Base-by-base conservation (phyloP, 139 green algal species). In the Spirogloea muscicola region DNA sequence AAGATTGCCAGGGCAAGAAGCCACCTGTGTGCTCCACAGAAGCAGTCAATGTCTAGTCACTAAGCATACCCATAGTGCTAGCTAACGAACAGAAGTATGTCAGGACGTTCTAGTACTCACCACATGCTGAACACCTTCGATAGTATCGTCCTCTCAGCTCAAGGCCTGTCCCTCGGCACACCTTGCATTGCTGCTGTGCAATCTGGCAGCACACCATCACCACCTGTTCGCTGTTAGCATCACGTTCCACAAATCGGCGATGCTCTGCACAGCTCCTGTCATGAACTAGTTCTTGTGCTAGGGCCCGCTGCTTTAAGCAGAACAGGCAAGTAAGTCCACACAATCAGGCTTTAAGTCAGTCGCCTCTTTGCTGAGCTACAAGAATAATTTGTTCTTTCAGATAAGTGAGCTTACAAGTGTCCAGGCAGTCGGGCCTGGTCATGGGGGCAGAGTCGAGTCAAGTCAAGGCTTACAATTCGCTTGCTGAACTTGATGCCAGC, bases 401-500 rank as follows among this genome's bases (percentile, higher is more conserved):
- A 10, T 21, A 64, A n/a, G n/a, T n/a, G n/a, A n/a, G n/a, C n/a
- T n/a, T n/a, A n/a, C n/a, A n/a, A n/a, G n/a, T n/a, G n/a, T n/a
- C n/a, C n/a, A n/a, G n/a, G n/a, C n/a, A n/a, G n/a, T n/a, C n/a
- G n/a, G n/a, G n/a, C n/a, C n/a, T n/a, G n/a, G n/a, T n/a, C 58
- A 68, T 27, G 33, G 21, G 21, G 21, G 7, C 7, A 31, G 39
- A 43, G 31, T 2, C 3, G 38, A n/a, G n/a, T n/a, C n/a, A n/a
- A n/a, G n/a, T n/a, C n/a, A n/a, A n/a, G 10, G 66, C 65, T 74
- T 44, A 76, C 68, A 76, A 76, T 76, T 10, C 68, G 68, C 44
- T 76, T 76, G 43, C 68, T 70, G 51, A 76, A 76, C 51, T 76
- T 51, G n/a, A 76, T 49, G 25, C 55, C 60, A n/a, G 68, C 68